phyloP scores from a whole-genome alignment of 495 filamentous ascomycete genomes.

The Xylaria telfairii region DNA sequence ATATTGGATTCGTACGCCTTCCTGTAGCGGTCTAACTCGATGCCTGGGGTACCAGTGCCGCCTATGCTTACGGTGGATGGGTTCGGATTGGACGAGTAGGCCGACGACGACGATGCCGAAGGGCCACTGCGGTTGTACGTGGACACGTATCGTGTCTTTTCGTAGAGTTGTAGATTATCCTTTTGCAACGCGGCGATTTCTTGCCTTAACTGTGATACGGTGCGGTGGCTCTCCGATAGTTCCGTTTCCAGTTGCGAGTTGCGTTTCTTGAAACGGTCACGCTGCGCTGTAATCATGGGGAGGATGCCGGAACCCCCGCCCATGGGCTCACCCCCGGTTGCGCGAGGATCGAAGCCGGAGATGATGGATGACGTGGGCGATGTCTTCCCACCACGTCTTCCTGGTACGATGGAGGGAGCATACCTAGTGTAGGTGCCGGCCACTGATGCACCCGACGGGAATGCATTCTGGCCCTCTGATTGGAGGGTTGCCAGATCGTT shows the following conservation, averaged over 20 bases:
- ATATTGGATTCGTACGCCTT: conserved; percentile 94
- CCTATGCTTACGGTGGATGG: conserved; percentile 68
- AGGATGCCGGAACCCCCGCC: conserved; percentile 90
- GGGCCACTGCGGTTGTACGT: conserved; percentile 77
- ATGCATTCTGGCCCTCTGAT: conserved; percentile 78
- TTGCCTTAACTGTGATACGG: conserved; percentile 84
- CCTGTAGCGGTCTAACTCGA: conserved; percentile 84
- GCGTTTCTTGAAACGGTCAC: conserved; percentile 97
- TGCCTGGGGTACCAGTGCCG: conserved; percentile 56
- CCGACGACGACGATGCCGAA: conserved; percentile 69
- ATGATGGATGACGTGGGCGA: conserved; percentile 98
- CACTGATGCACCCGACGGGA: conserved; percentile 87
- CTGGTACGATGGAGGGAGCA: conserved; percentile 72
- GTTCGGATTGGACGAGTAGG: conserved; percentile 75
- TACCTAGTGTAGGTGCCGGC: conserved; percentile 93
- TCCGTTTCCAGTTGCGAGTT: conserved; percentile 92
- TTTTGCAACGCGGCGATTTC: conserved; percentile 92
- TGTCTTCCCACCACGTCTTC: conserved; percentile 66
- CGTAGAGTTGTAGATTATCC: conserved; percentile 95
- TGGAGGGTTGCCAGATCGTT: conserved; percentile 89
- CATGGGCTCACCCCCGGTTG: conserved; percentile 70
- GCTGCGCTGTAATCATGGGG: conserved; percentile 97
- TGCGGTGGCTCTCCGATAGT: conserved; percentile 79
- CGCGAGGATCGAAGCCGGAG: conserved; percentile 83
- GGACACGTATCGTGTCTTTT: conserved; percentile 96